Evolutionary conservation across 805 yeast genomes (phyloP).

Genomic region (Metschnikowia aberdeeniae): DNA sequence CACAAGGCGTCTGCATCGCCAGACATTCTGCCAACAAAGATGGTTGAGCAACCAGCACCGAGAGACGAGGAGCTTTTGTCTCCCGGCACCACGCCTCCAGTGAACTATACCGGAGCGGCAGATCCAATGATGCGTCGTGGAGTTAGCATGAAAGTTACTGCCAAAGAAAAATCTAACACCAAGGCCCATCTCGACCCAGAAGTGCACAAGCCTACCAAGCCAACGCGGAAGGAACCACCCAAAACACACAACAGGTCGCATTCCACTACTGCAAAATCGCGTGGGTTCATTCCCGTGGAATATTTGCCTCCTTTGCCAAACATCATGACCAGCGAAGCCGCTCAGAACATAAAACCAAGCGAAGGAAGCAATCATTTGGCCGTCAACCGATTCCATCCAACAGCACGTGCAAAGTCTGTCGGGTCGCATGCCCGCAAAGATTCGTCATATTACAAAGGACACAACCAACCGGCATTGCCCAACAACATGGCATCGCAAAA

Average conservation of each 20-base stretch:
- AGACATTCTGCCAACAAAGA: constrained; percentile 1
- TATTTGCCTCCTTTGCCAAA: constrained; percentile 44
- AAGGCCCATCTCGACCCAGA: constrained; percentile 15
- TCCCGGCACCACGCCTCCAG: neutral
- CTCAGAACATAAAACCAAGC: neutral
- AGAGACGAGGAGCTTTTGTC: neutral
- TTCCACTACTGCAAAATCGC: constrained; percentile 25
- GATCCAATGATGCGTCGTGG: constrained; percentile 55
- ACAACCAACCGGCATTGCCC: constrained; percentile 45
- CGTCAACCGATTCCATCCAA: constrained; percentile 54
- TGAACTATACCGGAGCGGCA: neutral
- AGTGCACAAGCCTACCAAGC: constrained; percentile 2
- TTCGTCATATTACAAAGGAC: constrained; percentile 31
- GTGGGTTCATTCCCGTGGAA: constrained; percentile 41
- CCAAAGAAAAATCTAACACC: constrained; percentile 44
- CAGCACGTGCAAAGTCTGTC: constrained; percentile 83
- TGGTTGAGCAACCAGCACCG: constrained; percentile 2
- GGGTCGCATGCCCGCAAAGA: constrained; percentile 72
- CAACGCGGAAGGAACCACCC: constrained; percentile 3
- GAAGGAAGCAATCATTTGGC: constrained; percentile 1
- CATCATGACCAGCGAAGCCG: constrained; percentile 23
- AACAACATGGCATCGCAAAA: constrained; percentile 37
- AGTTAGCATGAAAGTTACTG: constrained; percentile 58
- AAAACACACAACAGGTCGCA: constrained; percentile 21
- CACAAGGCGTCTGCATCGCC: constrained; percentile 28